Conservation (phyloP, 495 filamentous ascomycete species). For the Entonaema liquescens region DNA sequence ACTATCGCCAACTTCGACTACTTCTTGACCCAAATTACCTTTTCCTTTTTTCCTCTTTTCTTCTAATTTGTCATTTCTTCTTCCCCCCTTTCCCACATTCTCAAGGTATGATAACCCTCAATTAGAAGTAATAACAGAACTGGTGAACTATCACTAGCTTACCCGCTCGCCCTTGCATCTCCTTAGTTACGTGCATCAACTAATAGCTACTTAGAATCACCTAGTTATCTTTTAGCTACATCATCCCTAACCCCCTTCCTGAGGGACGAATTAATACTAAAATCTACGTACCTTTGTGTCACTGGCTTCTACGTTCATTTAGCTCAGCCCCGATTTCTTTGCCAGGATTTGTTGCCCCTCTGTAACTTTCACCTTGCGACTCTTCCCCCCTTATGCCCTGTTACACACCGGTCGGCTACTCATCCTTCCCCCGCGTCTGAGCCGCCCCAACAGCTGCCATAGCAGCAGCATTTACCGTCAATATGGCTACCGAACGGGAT, state of each 20-base stretch:
- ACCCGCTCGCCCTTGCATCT: conserved; percentile 27
- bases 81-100: background rate
- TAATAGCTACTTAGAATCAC: conserved; percentile 20
- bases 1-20: conserved; percentile 32
- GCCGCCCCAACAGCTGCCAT: conserved; percentile 29
- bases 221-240: conserved; percentile 26
- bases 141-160: conserved; percentile 27
- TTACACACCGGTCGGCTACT: conserved; percentile 9
- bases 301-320: conserved; percentile 23
- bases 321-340: conserved; percentile 11
- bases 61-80: background rate
- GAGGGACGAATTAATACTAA: conserved; percentile 12
- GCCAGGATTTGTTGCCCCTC: background rate
- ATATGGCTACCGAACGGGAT: conserved; percentile 52
- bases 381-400: conserved; percentile 10
- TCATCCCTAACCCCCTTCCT: background rate
- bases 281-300: conserved; percentile 3
- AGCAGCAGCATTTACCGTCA: conserved; percentile 32
- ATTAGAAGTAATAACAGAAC: conserved; percentile 14
- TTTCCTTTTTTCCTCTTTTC: background rate
- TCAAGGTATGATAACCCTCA: conserved; percentile 1
- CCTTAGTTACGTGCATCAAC: conserved; percentile 13
- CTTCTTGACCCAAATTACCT: background rate
- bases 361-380: background rate
- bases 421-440: conserved; percentile 14